Evolutionary conservation across 176 grass and related monocot species (phyloP), one percentile per base, ranked within the genome.

Genomic region (Musa schizocarpa): DNA sequence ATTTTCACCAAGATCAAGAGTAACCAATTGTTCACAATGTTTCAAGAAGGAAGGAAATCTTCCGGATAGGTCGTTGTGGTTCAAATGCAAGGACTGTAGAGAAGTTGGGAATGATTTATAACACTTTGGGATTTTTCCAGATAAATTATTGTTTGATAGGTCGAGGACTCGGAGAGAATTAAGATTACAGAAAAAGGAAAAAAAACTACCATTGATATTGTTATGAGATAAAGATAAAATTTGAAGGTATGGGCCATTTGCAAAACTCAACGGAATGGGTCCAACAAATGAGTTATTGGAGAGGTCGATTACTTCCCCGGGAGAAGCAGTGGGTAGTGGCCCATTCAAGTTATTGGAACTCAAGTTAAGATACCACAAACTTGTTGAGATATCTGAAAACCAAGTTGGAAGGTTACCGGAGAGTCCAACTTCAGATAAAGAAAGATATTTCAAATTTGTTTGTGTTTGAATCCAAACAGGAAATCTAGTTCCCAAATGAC

Each of bases 381-480:
- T 10, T 23, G 23, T 21, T 8, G 22, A 23, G 4, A 64, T 25
- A 64, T 21, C 16, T 2, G 62, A 25, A 23, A 64, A 13, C 62
- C 62, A 64, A 64, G 1, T 9, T 10, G 62, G 62, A 2, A 64
- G 19, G 11, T 64, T 64, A 1, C 62, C 62, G 1, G 19, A 24
- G 6, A 64, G 62, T 64, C 62, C 62, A 64, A 25, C 62, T 64
- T 3, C n/a, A 21, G 62, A 11, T 10, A 64, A 21, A 64, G 9
- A 10, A 1, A 64, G 13, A 11, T 1, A 0, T 5, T 23, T 1
- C 29, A 77, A 55, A 50, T 29, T 8, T 17, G 54, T 49, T 59
- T 82, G 80, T 6, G 22, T 72, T 52, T 19, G 50, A 43, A 82
- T 63, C 80, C 80, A 82, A 43, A 63, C 19, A 64, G 62, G 62